phyloP scores from a whole-genome alignment of 805 yeast species.

The Yarrowia sp. region DNA sequence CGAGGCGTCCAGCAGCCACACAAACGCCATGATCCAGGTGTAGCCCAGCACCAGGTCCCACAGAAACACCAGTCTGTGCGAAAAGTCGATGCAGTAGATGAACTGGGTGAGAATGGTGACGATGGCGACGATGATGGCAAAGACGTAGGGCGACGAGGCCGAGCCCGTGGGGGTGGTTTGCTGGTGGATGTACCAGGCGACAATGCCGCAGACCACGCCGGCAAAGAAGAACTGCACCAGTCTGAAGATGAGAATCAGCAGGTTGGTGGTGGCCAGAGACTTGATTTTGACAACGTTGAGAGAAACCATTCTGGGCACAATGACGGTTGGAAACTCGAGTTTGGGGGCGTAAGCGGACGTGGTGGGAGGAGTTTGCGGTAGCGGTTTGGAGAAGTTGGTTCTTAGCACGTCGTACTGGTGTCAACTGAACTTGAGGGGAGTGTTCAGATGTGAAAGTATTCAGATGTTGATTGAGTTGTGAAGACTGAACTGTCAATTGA shows the following conservation, averaged over 20 bases:
- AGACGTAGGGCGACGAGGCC: constrained; percentile 46
- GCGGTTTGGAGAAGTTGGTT: too few relatives aligned
- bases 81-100: constrained; percentile 45
- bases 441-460: not conserved
- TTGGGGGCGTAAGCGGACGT: constrained; percentile 21
- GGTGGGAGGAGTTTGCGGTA: not conserved
- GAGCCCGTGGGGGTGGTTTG: constrained; percentile 40
- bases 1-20: constrained; percentile 38
- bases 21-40: constrained; percentile 45
- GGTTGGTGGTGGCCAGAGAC: constrained; percentile 46
- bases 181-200: constrained; percentile 44
- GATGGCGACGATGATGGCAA: constrained; percentile 45
- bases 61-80: constrained; percentile 42
- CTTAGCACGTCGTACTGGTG: not conserved
- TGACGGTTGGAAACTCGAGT: not conserved
- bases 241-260: constrained; percentile 44
- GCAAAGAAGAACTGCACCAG: constrained; percentile 48
- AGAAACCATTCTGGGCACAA: constrained; percentile 14
- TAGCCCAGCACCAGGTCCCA: constrained; percentile 46
- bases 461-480: too few relatives aligned
- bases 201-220: constrained; percentile 46
- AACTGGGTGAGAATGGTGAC: constrained; percentile 46
- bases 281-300: constrained; percentile 38
- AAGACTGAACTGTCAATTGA: too few relatives aligned
- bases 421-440: too few relatives aligned